phyloP scores from a whole-genome alignment of 202 grass and related monocot species.

The Zoysia matrella region DNA sequence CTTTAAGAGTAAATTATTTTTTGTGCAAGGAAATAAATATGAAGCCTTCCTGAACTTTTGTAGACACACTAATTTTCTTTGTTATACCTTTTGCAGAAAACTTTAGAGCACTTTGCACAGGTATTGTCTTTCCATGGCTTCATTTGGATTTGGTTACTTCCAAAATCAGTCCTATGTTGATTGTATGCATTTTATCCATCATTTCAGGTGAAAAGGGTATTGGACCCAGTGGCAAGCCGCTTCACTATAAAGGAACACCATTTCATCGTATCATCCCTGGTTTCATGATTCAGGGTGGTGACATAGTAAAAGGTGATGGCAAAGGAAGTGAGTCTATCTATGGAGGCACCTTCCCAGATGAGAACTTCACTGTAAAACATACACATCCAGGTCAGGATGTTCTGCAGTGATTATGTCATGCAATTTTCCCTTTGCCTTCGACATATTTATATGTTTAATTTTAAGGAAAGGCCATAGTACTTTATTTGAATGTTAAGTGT shows the following conservation, averaged over 20 bases:
- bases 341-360: constrained; percentile 70
- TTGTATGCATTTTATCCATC: constrained; percentile 4
- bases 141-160: background rate
- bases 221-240: no score
- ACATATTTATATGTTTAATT: background rate
- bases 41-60: background rate
- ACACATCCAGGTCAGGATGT: constrained; percentile 75
- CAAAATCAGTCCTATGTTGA: constrained; percentile 29
- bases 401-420: background rate
- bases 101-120: constrained; percentile 95
- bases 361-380: constrained; percentile 89
- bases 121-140: constrained; percentile 50
- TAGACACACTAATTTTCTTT: constrained; percentile 31
- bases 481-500: background rate
- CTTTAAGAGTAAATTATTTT: background rate
- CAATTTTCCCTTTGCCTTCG: constrained; percentile 11
- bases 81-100: constrained; percentile 71
- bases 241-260: constrained; percentile 62
- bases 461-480: background rate
- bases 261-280: constrained; percentile 94
- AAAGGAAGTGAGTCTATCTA: constrained; percentile 45
- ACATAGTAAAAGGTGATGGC: constrained; percentile 73
- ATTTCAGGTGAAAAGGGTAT: no score
- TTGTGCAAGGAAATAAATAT: background rate
- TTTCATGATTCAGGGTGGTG: constrained; percentile 98